Base-by-base conservation (phyloP, 1,284 basidiomycete genomes). In the Ustilago cynodontis region DNA sequence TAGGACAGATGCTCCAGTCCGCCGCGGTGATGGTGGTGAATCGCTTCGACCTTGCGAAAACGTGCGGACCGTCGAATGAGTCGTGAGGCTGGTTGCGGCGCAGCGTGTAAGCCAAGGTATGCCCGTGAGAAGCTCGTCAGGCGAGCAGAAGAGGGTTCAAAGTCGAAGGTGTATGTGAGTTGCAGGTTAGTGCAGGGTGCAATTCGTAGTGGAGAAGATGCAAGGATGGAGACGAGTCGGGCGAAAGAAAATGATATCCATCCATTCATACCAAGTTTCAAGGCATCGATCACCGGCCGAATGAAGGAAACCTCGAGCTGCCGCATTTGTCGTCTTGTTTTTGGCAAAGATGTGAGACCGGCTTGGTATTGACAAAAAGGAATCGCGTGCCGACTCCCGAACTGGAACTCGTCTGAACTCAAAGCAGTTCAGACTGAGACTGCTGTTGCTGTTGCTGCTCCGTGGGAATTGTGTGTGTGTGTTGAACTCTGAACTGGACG, bases 251-350 rank as follows among this genome's bases (percentile, higher is more conserved):
- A 41, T n/a, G 31, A 33, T 39, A 35, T 53, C 39, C 55, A 63
- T 56, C 47, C 52, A 28, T 29, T 49, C 47, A 29, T 49, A 49
- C 52, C 22, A n/a, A 22, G n/a, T 33, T 29, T n/a, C n/a, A 11
- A 26, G 20, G 22, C n/a, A 33, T 68, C 71, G 71, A 74, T 74
- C 71, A 74, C 71, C 66, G 71, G 71, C 71, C 71, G 71, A 74
- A 69, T 62, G 66, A 69, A 47, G 22, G 22, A 16, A 29, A 1
- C 13, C 11, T 26, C 47, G 13, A 14, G 1, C 47, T 28, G 22
- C 8, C 47, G n/a, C 43, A 10, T 47, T 47, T 47, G 22, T 14
- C n/a, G n/a, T n/a, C n/a, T n/a, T n/a, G n/a, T n/a, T n/a, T n/a
- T n/a, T n/a, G n/a, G n/a, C n/a, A n/a, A 37, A 11, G 3, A 11